These are phyloP conservation scores for Penicillium sumatraense DNA, from an alignment of 2,329 filamentous ascomycete genomes.

Conservation along the genomic window DNA sequence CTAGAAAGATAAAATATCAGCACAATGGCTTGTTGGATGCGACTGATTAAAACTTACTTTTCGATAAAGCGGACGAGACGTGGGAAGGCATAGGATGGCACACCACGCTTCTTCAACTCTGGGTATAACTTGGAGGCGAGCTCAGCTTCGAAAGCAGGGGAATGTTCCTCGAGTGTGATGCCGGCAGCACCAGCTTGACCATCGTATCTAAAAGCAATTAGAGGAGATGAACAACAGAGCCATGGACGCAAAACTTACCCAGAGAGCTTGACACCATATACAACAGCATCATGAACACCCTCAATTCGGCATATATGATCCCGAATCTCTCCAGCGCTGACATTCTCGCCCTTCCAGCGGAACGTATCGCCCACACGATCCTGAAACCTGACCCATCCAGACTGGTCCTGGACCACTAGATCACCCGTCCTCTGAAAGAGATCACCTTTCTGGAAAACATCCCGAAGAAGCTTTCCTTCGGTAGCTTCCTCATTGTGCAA, in stretches of 20 bases:
- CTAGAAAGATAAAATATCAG: slow-evolving; percentile 22
- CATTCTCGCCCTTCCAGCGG: slow-evolving; percentile 52
- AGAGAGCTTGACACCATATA: slow-evolving; percentile 49
- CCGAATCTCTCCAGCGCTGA: slow-evolving; percentile 51
- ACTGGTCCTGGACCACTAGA: slow-evolving; percentile 45
- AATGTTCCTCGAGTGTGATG: slow-evolving; percentile 46
- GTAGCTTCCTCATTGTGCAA: slow-evolving; percentile 48
- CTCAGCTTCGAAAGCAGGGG: slow-evolving; percentile 30
- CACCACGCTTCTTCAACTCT: slow-evolving; percentile 48
- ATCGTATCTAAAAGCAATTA: slow-evolving; percentile 45
- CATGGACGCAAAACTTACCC: slow-evolving; percentile 39
- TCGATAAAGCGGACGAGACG: slow-evolving; percentile 52
- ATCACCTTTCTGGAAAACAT: slow-evolving; percentile 54
- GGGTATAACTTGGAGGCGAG: slow-evolving; percentile 46
- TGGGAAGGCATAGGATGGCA: slow-evolving; percentile 53
- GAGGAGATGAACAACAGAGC: background rate
- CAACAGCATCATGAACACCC: slow-evolving; percentile 49
- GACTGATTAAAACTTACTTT: slow-evolving; percentile 39
- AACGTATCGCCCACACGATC: slow-evolving; percentile 49
- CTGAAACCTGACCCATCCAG: slow-evolving; percentile 52
- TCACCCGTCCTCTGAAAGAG: slow-evolving; percentile 52
- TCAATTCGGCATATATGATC: slow-evolving; percentile 49
- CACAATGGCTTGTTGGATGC: background rate
- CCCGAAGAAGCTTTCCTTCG: slow-evolving; percentile 48
- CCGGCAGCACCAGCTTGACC: slow-evolving; percentile 54